These are phyloP conservation scores for Alternaria sp. DNA, from an alignment of 2,329 filamentous ascomycete species.

Conservation along the genomic window DNA sequence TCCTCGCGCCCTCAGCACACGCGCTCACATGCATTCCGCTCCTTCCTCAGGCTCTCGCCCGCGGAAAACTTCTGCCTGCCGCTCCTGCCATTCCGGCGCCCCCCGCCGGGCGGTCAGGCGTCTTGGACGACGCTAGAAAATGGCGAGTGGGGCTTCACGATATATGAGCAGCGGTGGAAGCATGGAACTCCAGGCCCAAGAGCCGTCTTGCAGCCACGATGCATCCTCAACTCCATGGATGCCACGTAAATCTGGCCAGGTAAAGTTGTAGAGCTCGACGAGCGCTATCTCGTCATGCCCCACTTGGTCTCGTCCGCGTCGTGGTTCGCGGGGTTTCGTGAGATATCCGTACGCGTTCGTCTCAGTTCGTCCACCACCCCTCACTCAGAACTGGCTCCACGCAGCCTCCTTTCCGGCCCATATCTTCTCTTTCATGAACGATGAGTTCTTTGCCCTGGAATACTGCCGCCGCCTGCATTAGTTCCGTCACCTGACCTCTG, in stretches of 20 bases:
- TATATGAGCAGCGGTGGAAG: conserved; percentile 18
- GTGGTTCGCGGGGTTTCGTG: conserved; percentile 12
- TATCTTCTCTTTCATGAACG: conserved; percentile 16
- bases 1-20: not conserved
- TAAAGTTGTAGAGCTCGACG: conserved; percentile 33
- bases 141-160: conserved; percentile 19
- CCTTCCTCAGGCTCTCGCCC: not conserved
- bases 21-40: not conserved
- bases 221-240: conserved; percentile 25
- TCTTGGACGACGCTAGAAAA: conserved; percentile 15
- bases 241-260: conserved; percentile 1
- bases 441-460: conserved; percentile 19
- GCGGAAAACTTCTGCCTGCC: not conserved
- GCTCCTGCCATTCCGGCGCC: conserved; percentile 3
- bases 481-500: conserved; percentile 20
- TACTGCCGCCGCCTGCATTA: conserved; percentile 22
- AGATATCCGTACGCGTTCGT: conserved; percentile 5
- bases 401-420: conserved; percentile 2
- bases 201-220: conserved; percentile 27
- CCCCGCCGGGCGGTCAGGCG: conserved; percentile 23
- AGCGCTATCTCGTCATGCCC: conserved; percentile 28
- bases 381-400: conserved; percentile 12
- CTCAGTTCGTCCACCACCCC: conserved; percentile 7
- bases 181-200: conserved; percentile 26
- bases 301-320: conserved; percentile 8